Percentiles rank a stretch among this genome's conserved stretches.
phyloP scores from a whole-genome alignment of 805 yeast species.

The Candida pseudofarinosa region DNA sequence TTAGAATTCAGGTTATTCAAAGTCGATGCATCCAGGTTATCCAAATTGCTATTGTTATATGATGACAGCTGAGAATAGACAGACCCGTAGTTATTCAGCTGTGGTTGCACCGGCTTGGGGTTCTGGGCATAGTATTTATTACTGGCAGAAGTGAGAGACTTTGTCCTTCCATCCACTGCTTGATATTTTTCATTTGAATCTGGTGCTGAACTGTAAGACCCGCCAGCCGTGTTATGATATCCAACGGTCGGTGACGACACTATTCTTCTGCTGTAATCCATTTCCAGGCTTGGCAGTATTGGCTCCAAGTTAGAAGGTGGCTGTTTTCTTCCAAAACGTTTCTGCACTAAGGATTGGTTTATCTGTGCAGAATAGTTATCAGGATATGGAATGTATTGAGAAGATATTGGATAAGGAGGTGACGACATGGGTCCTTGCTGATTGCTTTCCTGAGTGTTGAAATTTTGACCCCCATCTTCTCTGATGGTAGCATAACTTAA shows the following conservation, averaged over 20 bases:
- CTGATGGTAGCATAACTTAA: background rate
- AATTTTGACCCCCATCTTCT: background rate
- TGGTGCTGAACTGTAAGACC: background rate
- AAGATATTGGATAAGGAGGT: constrained; percentile 4
- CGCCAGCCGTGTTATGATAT: constrained; percentile 5
- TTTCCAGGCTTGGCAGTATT: constrained; percentile 12
- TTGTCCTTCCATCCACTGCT: constrained; percentile 16
- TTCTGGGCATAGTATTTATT: constrained; percentile 4
- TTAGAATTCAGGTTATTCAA: background rate
- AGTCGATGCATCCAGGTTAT: background rate
- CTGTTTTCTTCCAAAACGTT: constrained; percentile 11
- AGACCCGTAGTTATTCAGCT: background rate
- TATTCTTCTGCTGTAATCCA: constrained; percentile 19
- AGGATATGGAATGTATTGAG: constrained; percentile 1
- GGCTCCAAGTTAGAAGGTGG: constrained; percentile 17
- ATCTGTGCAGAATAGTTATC: background rate
- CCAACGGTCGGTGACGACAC: constrained; percentile 26
- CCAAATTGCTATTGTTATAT: background rate
- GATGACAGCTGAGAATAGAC: background rate
- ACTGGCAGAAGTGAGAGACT: constrained; percentile 25
- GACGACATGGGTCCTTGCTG: background rate
- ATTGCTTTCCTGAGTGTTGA: background rate
- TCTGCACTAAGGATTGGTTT: constrained; percentile 4
- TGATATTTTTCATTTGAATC: background rate
- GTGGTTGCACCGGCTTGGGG: background rate